Evolutionary conservation across 75 land plant genomes (phyloP).

Genomic region (Chamaecyparis obtusa): DNA sequence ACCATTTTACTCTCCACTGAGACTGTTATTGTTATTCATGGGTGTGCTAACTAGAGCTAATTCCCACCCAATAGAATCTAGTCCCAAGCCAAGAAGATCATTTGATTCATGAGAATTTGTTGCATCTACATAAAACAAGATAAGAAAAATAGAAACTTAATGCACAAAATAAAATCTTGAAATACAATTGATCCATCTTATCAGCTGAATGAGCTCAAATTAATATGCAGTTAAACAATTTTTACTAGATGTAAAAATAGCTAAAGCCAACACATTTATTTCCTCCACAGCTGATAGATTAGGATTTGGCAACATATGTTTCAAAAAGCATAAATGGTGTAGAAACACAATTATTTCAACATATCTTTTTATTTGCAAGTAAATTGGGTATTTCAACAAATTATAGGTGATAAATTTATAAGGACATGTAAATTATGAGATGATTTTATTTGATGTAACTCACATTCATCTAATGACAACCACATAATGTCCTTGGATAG

Average conservation of each 20-base stretch:
- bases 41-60: constrained; percentile 83
- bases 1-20: constrained; percentile 74
- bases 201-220: background rate
- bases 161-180: constrained; percentile 13
- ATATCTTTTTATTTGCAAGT: too few species aligned
- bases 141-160: background rate
- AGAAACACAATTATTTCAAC: too few species aligned
- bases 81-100: constrained; percentile 21
- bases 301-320: too few species aligned
- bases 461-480: too few species aligned
- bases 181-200: background rate
- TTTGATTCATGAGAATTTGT: constrained; percentile 12
- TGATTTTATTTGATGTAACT: too few species aligned
- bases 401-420: too few species aligned
- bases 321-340: too few species aligned
- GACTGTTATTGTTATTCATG: constrained; percentile 39
- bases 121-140: background rate
- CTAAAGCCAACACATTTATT: constrained; percentile 87
- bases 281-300: constrained; percentile 77
- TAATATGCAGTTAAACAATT: constrained; percentile 3
- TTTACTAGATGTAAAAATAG: constrained; percentile 75
- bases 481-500: too few species aligned
- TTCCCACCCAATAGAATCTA: constrained; percentile 80
- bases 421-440: too few species aligned
- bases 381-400: too few species aligned